phyloP scores from a whole-genome alignment of 108 stramenopile genomes.

The Discostella pseudostelligera region DNA sequence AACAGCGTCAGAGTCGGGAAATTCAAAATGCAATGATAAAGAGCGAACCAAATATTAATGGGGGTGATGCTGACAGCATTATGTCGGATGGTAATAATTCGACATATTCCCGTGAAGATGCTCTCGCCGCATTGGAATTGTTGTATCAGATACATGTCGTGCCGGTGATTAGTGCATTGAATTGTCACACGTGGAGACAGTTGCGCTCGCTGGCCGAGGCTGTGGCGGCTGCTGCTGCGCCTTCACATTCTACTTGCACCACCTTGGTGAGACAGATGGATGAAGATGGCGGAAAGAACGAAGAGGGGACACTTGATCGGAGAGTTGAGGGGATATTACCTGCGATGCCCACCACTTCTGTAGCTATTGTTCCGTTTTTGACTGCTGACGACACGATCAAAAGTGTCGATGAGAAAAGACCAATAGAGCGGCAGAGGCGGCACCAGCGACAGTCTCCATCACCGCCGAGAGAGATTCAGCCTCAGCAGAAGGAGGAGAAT shows the following conservation, averaged over 20 bases:
- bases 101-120: conserved; percentile 3
- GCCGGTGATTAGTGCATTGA: conserved; percentile 15
- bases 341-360: no score
- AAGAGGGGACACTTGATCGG: not conserved
- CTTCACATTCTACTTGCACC: not conserved
- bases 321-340: no score
- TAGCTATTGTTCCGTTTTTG: no score
- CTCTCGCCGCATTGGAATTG: conserved; percentile 15
- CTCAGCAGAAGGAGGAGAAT: no score
- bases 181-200: conserved; percentile 20
- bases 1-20: not conserved
- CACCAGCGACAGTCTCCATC: no score
- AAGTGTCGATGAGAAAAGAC: no score
- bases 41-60: not conserved
- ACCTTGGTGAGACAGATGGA: not conserved
- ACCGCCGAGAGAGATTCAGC: no score
- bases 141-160: conserved; percentile 20
- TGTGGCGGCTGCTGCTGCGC: not conserved
- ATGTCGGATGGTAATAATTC: not conserved
- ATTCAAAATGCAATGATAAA: not conserved
- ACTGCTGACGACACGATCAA: no score
- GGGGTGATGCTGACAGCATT: not conserved
- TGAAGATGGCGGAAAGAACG: not conserved
- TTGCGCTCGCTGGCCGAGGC: conserved; percentile 4
- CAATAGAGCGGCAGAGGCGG: no score